These are phyloP conservation scores for Plasmodium inui DNA, from an alignment of 169 alveolate species.

Conservation along the genomic window DNA sequence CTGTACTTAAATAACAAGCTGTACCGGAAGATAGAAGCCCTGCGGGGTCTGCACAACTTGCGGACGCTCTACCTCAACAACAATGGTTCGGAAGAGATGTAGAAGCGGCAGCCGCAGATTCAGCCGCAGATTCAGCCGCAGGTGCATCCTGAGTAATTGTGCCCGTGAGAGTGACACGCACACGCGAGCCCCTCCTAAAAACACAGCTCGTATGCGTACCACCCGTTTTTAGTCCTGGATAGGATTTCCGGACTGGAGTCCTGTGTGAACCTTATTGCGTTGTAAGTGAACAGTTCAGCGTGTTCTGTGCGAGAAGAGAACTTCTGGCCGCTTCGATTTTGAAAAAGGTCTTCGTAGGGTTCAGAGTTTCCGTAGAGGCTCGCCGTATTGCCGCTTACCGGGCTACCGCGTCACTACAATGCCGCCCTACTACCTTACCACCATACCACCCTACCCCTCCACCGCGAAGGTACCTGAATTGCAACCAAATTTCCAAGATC, in stretches of 20 bases:
- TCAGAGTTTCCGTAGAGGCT: neutral
- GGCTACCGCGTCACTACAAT: neutral
- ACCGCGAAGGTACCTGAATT: conserved; percentile 34
- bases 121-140: neutral
- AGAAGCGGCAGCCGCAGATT: neutral
- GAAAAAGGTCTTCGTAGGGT: neutral
- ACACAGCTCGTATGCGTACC: neutral
- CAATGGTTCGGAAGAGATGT: conserved; percentile 28
- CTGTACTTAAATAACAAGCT: conserved; percentile 61
- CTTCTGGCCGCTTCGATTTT: neutral
- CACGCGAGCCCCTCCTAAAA: neutral
- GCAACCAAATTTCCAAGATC: conserved; percentile 44
- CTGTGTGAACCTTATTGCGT: conserved; percentile 51
- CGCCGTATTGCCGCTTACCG: neutral
- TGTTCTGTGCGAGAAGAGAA: neutral
- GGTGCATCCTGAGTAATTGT: neutral
- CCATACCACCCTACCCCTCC: neutral
- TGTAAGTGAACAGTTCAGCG: conserved; percentile 34
- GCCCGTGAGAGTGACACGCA: neutral
- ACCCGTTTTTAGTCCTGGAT: conserved; percentile 41
- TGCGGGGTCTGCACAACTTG: conserved; percentile 36
- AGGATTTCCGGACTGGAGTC: conserved; percentile 42
- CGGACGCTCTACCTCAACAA: conserved; percentile 66
- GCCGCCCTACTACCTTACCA: neutral
- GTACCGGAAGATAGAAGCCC: conserved; percentile 23